Percentiles rank a stretch among this genome's conserved stretches.
Evolutionary conservation across 1,284 basidiomycete genomes (phyloP).

Genomic region (Cystobasidium pallidum): DNA sequence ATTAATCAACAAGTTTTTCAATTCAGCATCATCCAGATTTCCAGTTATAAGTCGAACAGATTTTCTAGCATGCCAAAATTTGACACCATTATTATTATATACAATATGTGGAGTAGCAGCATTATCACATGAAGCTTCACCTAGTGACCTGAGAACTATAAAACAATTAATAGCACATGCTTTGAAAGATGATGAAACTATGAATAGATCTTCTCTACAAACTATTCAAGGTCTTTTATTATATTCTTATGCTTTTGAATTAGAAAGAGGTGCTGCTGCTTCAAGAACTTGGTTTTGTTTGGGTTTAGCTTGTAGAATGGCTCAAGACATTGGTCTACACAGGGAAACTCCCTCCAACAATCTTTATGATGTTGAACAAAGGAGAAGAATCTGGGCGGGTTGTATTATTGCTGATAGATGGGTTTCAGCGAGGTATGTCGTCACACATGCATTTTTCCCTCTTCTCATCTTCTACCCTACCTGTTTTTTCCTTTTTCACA

Average conservation of each 20-base stretch:
- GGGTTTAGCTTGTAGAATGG: constrained; percentile 59
- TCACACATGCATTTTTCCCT: not conserved
- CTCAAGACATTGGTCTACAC: constrained; percentile 89
- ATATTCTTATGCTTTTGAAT: constrained; percentile 69
- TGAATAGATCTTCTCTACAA: constrained; percentile 80
- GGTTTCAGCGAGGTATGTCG: constrained; percentile 48
- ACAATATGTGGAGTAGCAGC: constrained; percentile 90
- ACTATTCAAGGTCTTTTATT: constrained; percentile 89
- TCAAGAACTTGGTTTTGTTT: constrained; percentile 56
- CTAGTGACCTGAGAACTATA: constrained; percentile 78
- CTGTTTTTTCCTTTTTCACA: not conserved
- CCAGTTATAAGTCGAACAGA: constrained; percentile 79
- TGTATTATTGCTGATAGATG: constrained; percentile 91
- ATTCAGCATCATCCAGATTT: constrained; percentile 77
- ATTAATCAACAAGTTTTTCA: constrained; percentile 88
- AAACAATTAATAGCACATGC: constrained; percentile 69
- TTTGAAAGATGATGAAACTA: constrained; percentile 77
- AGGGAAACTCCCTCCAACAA: constrained; percentile 62
- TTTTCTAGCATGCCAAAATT: constrained; percentile 70
- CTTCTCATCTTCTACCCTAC: not conserved
- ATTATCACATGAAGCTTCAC: constrained; percentile 78
- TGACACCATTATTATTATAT: constrained; percentile 81
- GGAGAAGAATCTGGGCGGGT: constrained; percentile 83
- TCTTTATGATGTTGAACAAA: constrained; percentile 67
- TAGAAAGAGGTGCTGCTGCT: constrained; percentile 57